Base-by-base conservation (phyloP, 2,329 filamentous ascomycete species). In the Colletotrichum agaves region DNA sequence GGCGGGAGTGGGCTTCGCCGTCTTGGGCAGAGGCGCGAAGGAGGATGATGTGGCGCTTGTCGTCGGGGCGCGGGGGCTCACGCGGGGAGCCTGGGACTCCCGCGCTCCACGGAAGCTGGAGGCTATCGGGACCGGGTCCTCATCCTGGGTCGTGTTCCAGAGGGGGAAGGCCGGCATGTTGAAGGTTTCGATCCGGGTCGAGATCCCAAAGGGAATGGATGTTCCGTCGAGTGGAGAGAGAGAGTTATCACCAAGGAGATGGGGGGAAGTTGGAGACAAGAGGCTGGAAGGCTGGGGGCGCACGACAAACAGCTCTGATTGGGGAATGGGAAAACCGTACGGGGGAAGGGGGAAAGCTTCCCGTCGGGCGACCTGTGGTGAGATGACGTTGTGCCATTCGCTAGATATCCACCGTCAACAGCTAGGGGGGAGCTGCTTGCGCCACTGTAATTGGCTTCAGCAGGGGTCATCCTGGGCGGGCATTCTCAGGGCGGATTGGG, bases 381-480 rank as follows among this genome's bases (percentile, higher is more conserved):
- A 35, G 47, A 64, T 60, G 64, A 64, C 61, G 64, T 59, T 60
- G 53, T 19, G 53, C n/a, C 13, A 67, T 67, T 67, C 64, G 39
- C 47, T 21, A 33, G 49, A 33, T 15, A 21, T 21, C 27, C 53
- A 44, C 53, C 23, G 35, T n/a, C 35, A 12, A 2, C 15, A 58
- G 55, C 21, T 46, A 58, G 55, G 63, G 59, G 59, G 27, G n/a
- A 67, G 63, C 63, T 67, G 44, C 63, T 67, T 67, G 59, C 63
- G 63, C 63, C 63, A 60, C 62, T 27, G 27, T 7, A 7, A 7
- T 27, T 27, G 37, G n/a, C 12, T 6, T 44, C 41, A 11, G 41
- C 41, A 19, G 41, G 41, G 41, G 41, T 19, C 8, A 44, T 44
- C 41, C 41, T 7, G 41, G 41, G 41, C 15, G 12, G 41, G 41